Evolutionary conservation across 2,329 filamentous ascomycete species (phyloP).

Genomic region (Arthrobotrys iridis): DNA sequence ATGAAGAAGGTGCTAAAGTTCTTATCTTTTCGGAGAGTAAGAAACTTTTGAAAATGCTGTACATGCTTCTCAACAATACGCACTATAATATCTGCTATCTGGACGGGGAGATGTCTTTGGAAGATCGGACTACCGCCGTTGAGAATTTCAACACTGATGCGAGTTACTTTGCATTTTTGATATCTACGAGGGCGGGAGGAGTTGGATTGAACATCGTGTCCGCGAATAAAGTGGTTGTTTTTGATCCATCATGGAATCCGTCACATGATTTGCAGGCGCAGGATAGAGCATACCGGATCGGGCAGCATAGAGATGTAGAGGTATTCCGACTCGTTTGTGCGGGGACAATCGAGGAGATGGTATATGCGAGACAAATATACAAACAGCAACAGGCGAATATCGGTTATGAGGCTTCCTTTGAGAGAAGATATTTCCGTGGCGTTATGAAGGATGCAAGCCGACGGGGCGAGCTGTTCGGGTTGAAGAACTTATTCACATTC

Average conservation of each 20-base stretch:
- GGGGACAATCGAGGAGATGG: conserved; percentile 95
- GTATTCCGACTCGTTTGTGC: conserved; percentile 90
- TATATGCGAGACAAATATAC: conserved; percentile 97
- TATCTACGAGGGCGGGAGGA: conserved; percentile 91
- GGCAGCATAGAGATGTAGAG: conserved; percentile 90
- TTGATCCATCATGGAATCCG: conserved; percentile 98
- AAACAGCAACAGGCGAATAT: conserved; percentile 99
- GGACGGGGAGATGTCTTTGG: conserved; percentile 83
- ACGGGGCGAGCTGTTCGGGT: conserved; percentile 93
- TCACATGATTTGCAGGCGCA: conserved; percentile 94
- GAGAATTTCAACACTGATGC: conserved; percentile 92
- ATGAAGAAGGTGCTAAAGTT: conserved; percentile 80
- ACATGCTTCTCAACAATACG: conserved; percentile 85
- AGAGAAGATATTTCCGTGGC: conserved; percentile 93
- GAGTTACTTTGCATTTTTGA: conserved; percentile 90
- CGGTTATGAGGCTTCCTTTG: conserved; percentile 89
- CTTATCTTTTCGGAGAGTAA: conserved; percentile 95
- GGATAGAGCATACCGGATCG: conserved; percentile 94
- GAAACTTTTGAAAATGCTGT: conserved; percentile 81
- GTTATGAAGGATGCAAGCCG: conserved; percentile 84
- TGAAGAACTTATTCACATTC: conserved; percentile 86
- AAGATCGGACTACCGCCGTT: conserved; percentile 79
- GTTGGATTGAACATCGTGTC: conserved; percentile 96
- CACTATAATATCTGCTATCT: conserved; percentile 91
- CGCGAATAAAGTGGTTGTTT: conserved; percentile 96